phyloP scores from a whole-genome alignment of 2,329 filamentous ascomycete species.

The Gaeumannomyces sp. region DNA sequence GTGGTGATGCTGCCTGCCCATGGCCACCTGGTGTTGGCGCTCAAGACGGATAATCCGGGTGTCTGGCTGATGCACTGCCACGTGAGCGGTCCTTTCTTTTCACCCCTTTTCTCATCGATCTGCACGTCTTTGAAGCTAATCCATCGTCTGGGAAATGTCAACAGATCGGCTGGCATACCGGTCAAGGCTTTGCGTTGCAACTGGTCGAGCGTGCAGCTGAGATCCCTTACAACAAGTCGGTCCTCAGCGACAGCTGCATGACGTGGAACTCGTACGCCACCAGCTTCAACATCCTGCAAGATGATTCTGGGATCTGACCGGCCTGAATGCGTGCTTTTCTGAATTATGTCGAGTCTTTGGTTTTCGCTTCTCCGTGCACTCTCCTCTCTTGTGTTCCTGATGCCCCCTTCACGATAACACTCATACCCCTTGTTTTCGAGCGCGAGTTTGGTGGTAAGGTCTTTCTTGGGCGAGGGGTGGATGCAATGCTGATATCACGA shows the following conservation, averaged over 20 bases:
- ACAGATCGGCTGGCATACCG: conserved; percentile 7
- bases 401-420: not conserved
- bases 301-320: conserved; percentile 3
- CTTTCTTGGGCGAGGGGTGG: too few species aligned
- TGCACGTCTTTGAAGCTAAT: not conserved
- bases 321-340: not conserved
- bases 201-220: conserved; percentile 6
- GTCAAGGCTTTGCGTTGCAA: conserved; percentile 6
- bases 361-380: not conserved
- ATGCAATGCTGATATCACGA: not conserved
- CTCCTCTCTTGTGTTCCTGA: not conserved
- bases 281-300: not conserved
- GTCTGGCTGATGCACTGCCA: conserved; percentile 12
- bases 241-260: not conserved
- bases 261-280: conserved; percentile 3
- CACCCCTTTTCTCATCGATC: not conserved
- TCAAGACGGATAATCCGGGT: conserved; percentile 10
- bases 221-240: not conserved
- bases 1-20: conserved; percentile 8
- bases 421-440: not conserved
- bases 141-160: not conserved
- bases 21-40: conserved; percentile 9
- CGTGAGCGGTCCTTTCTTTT: not conserved
- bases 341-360: not conserved
- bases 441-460: not conserved